Base-by-base conservation (phyloP, 1,284 basidiomycete species). In the Marasmius tenuissimus region DNA sequence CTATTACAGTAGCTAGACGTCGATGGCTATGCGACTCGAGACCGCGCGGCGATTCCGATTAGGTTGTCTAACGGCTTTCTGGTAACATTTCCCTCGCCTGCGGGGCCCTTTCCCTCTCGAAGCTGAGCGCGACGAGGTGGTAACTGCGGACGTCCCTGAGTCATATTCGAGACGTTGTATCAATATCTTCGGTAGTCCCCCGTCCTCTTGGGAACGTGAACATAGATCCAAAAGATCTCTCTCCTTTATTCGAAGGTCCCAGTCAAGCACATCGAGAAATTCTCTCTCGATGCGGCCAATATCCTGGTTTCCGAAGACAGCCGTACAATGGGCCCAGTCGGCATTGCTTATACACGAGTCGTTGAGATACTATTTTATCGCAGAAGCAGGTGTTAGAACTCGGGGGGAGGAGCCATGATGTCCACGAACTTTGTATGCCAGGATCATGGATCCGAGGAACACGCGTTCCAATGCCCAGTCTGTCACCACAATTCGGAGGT, bases 281-380 rank as follows among this genome's bases (percentile, higher is more conserved):
- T 91, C 88, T 67, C 88, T 83, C 72, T 91, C 89, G 68, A 91
- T 90, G 67, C 89, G 84, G 45, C 88, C 88, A 33, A 91, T 82
- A 68, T 91, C 89, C 27, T 88, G 83, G 70, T 89, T 90, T 69
- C 89, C 88, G 69, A 91, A 91, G 35, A 91, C 85, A 50, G 87
- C 88, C 0, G 89, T 91, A 74, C 88, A 90, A 10, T 88, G 77
- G 12, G 88, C 87, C 88, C 88, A 91, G 72, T 91, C 88, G 20
- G 88, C 78, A 70, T 91, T 91, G 78, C 90, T 91, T n/a, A 91
- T 77, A 16, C 88, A 88, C n/a, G 87, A 88, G 69, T 91, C 88
- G 68, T 91, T 89, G 35, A 85, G 73, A 67, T 91, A 91, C 88
- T 90, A 63, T 12, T 51, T 52, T 63, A 57, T 50, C 20, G 16